phyloP scores from a whole-genome alignment of 2,329 filamentous ascomycete genomes.

The Paecilomyces sp. region DNA sequence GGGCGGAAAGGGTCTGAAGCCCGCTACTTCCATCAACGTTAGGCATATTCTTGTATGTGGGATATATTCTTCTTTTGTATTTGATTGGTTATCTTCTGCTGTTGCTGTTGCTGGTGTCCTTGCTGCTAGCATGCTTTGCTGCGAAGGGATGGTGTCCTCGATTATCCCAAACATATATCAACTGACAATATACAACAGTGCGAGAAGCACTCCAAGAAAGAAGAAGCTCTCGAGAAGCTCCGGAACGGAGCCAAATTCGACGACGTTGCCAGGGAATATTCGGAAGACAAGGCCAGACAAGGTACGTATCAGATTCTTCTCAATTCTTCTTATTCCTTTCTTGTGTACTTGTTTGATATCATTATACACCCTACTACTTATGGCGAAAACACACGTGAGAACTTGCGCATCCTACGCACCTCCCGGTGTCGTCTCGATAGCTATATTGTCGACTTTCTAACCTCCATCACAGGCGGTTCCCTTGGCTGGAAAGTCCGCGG shows the following conservation, averaged over 20 bases:
- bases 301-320: constrained; percentile 24
- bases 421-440: too few species aligned
- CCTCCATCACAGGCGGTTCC: constrained; percentile 44
- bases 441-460: neutral
- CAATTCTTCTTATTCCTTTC: neutral
- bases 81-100: too few species aligned
- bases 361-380: neutral
- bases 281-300: constrained; percentile 58
- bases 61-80: neutral
- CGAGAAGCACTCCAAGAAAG: constrained; percentile 59
- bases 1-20: constrained; percentile 43
- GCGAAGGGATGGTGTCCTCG: too few species aligned
- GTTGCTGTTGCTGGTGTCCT: too few species aligned
- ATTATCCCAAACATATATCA: too few species aligned
- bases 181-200: constrained; percentile 30
- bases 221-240: constrained; percentile 56
- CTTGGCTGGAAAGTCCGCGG: constrained; percentile 58
- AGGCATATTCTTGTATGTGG: constrained; percentile 53
- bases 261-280: constrained; percentile 57
- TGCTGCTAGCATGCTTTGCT: too few species aligned
- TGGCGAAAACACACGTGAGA: neutral
- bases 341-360: constrained; percentile 4
- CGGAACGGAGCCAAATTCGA: constrained; percentile 56
- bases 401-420: too few species aligned
- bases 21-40: constrained; percentile 57